Base-by-base conservation (phyloP, 2,329 filamentous ascomycete genomes). In the Penicillium sp. region DNA sequence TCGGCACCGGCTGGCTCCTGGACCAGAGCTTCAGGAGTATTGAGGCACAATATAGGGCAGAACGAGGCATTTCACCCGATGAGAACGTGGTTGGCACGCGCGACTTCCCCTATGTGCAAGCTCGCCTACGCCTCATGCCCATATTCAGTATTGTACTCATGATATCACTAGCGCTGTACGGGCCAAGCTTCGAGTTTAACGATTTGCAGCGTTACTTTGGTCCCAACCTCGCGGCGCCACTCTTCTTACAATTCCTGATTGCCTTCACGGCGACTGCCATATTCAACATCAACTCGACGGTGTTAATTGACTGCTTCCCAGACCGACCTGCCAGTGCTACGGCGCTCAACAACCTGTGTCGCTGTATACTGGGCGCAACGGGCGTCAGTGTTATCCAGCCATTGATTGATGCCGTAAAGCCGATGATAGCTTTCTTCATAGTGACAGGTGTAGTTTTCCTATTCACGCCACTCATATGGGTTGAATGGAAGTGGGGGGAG, bases 1-100 rank as follows among this genome's bases (percentile, higher is more conserved):
- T 56, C 29, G 34, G 39, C 24, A 52, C 53, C 15, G 55, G 57
- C 23, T 56, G 53, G 45, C 41, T 60, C 4, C 44, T 58, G 5
- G 44, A 60, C 41, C 42, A 57, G n/a, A 51, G 42, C 45, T 55
- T 53, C 42, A 47, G 31, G 4, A 9, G 28, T 21, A 36, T 26
- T 16, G 23, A 21, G 5, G 26, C 4, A 1, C 36, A 26, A 42
- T 42, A 47, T 16, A 42, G 33, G 34, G 15, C 5, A 4, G 45
- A 28, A 18, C 8, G 8, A 2, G 31, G 13, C 13, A 34, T 34
- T 8, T 8, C 31, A 4, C 13, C 13, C 4, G 29, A 33, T 6
- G 31, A 34, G 7, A 4, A 3, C 13, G 5, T n/a, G 15, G 31
- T n/a, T 34, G 4, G n/a, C 8, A 34, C 3, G 13, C 31, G 31